phyloP scores from a whole-genome alignment of 345 rosid genomes.

The Microcos paniculata region DNA sequence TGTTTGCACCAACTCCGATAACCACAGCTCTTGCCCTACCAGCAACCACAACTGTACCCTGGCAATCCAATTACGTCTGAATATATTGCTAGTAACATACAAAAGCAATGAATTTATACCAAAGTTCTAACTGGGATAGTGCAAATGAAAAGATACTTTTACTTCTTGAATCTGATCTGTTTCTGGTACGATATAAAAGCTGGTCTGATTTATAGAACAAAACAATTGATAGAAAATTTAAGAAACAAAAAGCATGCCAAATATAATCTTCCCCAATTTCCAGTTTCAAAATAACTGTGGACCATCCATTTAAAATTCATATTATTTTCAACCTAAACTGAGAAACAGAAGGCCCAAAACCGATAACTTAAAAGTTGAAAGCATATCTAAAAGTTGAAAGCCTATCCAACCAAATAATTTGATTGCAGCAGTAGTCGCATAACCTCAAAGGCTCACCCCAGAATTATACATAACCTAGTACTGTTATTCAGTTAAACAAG shows the following conservation, averaged over 20 bases:
- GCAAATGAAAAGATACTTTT: background rate
- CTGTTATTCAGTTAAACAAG: background rate
- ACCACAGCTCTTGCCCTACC: slow-evolving; percentile 98
- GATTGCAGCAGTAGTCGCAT: slow-evolving; percentile 2
- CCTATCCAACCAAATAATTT: background rate
- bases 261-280: background rate
- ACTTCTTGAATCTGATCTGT: background rate
- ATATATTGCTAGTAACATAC: slow-evolving; percentile 7
- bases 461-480: background rate
- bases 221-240: background rate
- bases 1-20: slow-evolving; percentile 89
- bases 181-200: background rate
- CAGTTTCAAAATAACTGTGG: background rate
- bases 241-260: background rate
- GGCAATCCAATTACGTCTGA: slow-evolving; percentile 37
- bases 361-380: background rate
- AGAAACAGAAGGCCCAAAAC: background rate
- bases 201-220: background rate
- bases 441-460: background rate
- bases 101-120: slow-evolving; percentile 4
- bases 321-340: background rate
- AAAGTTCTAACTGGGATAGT: background rate
- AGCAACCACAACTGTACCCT: slow-evolving; percentile 93
- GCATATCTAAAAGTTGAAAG: background rate
- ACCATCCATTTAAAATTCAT: background rate